Percentiles rank a stretch among this genome's conserved stretches.
These are phyloP conservation scores for Nicotiana otophora DNA, from an alignment of 257 asterid genomes.

Conservation along the genomic window DNA sequence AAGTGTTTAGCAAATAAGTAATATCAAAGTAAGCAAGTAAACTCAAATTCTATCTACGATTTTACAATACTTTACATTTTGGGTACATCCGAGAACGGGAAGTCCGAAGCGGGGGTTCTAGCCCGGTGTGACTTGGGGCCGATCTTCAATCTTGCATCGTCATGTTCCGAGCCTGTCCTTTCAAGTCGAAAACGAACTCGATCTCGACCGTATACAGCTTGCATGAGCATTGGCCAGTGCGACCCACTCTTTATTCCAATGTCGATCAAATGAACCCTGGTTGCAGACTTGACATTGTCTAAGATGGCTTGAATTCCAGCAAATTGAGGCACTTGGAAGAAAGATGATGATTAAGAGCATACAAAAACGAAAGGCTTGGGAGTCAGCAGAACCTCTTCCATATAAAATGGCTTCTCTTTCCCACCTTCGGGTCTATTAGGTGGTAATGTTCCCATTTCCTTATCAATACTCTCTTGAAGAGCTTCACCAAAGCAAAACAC, in stretches of 20 bases:
- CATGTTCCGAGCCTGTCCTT: no score
- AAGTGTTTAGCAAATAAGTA: no score
- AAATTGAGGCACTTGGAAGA: constrained; percentile 25
- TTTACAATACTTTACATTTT: no score
- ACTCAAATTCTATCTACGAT: no score
- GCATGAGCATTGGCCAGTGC: constrained; percentile 37
- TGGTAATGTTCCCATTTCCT: constrained; percentile 1
- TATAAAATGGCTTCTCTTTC: constrained; percentile 12
- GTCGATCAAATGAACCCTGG: constrained; percentile 34
- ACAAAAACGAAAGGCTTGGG: background rate
- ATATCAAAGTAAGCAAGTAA: no score
- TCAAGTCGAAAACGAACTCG: no score
- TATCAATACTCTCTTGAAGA: constrained; percentile 26
- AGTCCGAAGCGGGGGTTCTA: no score
- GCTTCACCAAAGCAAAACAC: constrained; percentile 25
- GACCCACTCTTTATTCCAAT: constrained; percentile 28
- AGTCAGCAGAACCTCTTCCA: constrained; percentile 14
- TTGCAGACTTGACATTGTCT: constrained; percentile 31
- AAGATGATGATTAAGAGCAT: constrained; percentile 15
- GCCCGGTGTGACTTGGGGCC: no score
- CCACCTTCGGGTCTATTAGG: background rate
- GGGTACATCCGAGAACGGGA: no score
- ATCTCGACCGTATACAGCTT: no score
- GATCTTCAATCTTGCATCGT: no score
- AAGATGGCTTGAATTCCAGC: constrained; percentile 35